These are phyloP conservation scores for Talaromyces sp. DNA, from an alignment of 2,329 filamentous ascomycete genomes.

Conservation along the genomic window DNA sequence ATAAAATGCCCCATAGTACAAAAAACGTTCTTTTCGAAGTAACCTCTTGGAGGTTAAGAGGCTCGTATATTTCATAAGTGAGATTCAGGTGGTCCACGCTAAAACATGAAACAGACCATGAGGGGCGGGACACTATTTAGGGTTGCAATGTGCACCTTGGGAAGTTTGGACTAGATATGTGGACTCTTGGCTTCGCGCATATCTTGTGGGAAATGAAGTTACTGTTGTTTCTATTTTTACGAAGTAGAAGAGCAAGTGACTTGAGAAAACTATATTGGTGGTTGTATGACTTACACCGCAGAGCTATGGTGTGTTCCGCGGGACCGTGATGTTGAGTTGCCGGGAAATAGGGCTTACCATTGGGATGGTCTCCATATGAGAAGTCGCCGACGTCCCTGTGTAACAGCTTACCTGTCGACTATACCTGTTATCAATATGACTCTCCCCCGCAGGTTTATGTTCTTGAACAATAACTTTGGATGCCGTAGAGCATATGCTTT, in stretches of 20 bases:
- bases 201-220: neutral
- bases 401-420: neutral
- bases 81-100: neutral
- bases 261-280: neutral
- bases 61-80: neutral
- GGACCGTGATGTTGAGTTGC: neutral
- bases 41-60: neutral
- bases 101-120: slow-evolving; percentile 1
- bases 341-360: neutral
- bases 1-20: neutral
- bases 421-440: neutral
- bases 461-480: neutral
- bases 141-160: neutral
- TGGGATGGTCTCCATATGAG: neutral
- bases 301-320: neutral
- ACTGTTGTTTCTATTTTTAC: neutral
- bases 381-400: neutral
- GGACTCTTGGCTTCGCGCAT: neutral
- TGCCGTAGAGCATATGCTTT: neutral
- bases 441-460: neutral
- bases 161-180: neutral
- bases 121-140: neutral
- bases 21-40: neutral
- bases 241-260: neutral
- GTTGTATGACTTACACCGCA: neutral